Evolutionary conservation across 2,329 filamentous ascomycete genomes (phyloP).

Genomic region (Nemania serpens): DNA sequence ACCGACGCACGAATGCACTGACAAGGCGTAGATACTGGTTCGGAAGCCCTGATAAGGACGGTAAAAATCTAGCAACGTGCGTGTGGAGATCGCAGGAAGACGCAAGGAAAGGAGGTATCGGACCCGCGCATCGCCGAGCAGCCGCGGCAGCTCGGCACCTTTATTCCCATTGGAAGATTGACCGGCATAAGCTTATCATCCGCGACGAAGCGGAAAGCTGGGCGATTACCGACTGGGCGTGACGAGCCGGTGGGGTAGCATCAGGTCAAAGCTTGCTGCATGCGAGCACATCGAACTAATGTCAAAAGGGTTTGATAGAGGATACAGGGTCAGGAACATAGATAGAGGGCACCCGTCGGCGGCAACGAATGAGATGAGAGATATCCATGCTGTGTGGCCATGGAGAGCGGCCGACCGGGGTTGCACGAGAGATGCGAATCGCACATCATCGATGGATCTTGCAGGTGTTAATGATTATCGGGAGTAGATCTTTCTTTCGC

Average conservation of each 20-base stretch:
- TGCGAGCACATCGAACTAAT: slow-evolving; percentile 22
- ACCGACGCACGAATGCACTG: slow-evolving; percentile 26
- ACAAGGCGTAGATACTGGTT: slow-evolving; percentile 76
- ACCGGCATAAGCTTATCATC: slow-evolving; percentile 71
- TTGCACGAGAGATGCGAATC: slow-evolving; percentile 15
- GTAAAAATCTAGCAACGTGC: slow-evolving; percentile 82
- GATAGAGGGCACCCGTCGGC: slow-evolving; percentile 12
- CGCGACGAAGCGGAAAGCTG: slow-evolving; percentile 67
- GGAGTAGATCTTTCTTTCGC: slow-evolving; percentile 31
- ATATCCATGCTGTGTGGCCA: slow-evolving; percentile 11
- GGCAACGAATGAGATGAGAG: slow-evolving; percentile 20
- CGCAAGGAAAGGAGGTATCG: slow-evolving; percentile 62
- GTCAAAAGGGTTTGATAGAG: slow-evolving; percentile 25
- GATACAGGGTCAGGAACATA: slow-evolving; percentile 8
- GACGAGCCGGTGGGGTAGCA: slow-evolving; percentile 36
- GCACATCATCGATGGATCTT: slow-evolving; percentile 9
- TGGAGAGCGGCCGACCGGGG: slow-evolving; percentile 16
- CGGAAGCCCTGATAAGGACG: slow-evolving; percentile 69
- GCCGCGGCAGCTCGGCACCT: slow-evolving; percentile 66
- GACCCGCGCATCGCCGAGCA: slow-evolving; percentile 66
- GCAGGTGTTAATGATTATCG: slow-evolving; percentile 17
- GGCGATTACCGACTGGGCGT: slow-evolving; percentile 64
- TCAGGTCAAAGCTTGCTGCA: slow-evolving; percentile 32
- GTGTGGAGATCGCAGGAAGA: slow-evolving; percentile 66
- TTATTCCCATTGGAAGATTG: slow-evolving; percentile 71